Evolutionary conservation across 345 rosid species (phyloP).

Genomic region (Moringa oleifera): DNA sequence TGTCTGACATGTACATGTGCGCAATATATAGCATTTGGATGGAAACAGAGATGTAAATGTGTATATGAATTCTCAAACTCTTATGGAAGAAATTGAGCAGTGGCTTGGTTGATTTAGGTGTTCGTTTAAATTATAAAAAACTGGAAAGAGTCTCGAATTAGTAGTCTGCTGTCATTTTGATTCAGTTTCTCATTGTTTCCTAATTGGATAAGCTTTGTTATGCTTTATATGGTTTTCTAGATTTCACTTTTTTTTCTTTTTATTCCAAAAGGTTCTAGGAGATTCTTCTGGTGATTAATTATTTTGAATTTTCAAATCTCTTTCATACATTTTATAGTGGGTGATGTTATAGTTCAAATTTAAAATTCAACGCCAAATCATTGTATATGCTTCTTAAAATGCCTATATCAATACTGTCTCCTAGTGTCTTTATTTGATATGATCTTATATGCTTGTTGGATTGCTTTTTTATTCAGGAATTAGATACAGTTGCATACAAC

Average conservation of each 20-base stretch:
- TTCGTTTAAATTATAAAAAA: too few relatives aligned
- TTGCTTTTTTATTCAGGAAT: too few relatives aligned
- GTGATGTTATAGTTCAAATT: too few relatives aligned
- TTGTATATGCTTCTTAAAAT: too few relatives aligned
- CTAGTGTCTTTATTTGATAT: neutral
- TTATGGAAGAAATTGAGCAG: neutral
- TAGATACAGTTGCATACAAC: neutral
- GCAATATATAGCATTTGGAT: too few relatives aligned
- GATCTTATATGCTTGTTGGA: neutral
- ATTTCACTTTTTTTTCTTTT: too few relatives aligned
- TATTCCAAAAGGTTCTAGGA: neutral
- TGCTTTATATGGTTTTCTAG: neutral
- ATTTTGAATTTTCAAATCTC: neutral
- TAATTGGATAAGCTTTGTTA: too few relatives aligned
- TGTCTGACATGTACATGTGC: neutral
- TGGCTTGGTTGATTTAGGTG: neutral
- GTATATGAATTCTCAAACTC: too few relatives aligned
- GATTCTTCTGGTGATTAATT: neutral
- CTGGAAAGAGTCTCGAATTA: too few relatives aligned
- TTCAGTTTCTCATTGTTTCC: neutral
- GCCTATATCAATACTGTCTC: neutral
- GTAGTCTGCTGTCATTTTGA: neutral
- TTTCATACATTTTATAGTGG: too few relatives aligned
- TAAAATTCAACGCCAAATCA: too few relatives aligned
- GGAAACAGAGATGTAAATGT: too few relatives aligned